Evolutionary conservation across 345 rosid species (phyloP), one percentile per base, ranked within the genome.

Genomic region (Carallia pectinifolia): DNA sequence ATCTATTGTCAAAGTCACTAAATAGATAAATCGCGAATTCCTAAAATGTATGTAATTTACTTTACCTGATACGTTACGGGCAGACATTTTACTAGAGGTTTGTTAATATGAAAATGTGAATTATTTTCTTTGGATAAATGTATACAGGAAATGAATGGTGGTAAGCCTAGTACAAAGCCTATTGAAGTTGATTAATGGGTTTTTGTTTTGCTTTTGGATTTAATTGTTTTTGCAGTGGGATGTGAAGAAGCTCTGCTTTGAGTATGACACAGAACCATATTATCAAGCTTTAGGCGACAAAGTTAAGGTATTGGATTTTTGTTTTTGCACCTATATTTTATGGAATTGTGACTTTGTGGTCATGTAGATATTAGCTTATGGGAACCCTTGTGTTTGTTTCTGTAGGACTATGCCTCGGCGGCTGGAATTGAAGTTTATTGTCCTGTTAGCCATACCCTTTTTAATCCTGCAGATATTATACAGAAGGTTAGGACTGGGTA

Each of bases 391-490:
- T 74, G 6, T 53, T 58, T 62, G 53, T 68, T 71, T 63, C 19
- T 18, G 19, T 77, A 94, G 98, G 82, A 74, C 53, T 85, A 80
- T 78, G 88, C 95, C 60, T 77, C 88, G 67, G 68, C 87, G 17
- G 80, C 79, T 38, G 90, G 96, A 71, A 79, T 94, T 47, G 97
- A 91, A 74, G 81, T 86, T 68, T 88, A 87, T 74, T 89, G 91
- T 48, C 96, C 98, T 12, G 97, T 91, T 79, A 94, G 95, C 66
- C 96, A 94, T 66, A 91, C 96, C 19, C 87, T 94, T 19, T 94
- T 88, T 76, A 80, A 88, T 76, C 98, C 98, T 17, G 81, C 83
- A 0, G 80, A 88, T 68, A 83, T 94, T 19, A 82, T 94, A 54
- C 65, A 76, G 65, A 87, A 85, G 85, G 97, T 93, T 69, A 72